Evolutionary conservation across 768 basidiomycete genomes (phyloP), one percentile per base, ranked within the genome.

Genomic region (Sutorius australiensis): DNA sequence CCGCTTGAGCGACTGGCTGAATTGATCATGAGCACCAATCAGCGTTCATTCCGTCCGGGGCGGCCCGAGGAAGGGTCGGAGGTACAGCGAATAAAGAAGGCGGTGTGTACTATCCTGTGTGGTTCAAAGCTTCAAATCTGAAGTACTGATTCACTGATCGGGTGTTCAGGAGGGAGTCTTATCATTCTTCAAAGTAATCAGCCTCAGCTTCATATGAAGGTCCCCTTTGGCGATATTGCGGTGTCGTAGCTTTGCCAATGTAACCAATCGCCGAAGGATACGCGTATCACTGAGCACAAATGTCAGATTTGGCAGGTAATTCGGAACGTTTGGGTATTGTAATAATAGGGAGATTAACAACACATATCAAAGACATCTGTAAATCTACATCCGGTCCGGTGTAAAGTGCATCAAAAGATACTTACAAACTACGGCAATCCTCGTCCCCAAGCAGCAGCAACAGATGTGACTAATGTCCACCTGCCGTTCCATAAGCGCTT

Each of bases 391-490:
- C 40, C 33, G 39, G 27, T 19, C 31, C 28, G 2, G 2, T 39
- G 40, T 46, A 39, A 42, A 37, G 9, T 37, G 11, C 41, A 48
- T 44, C 38, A 19, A 33, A 50, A 42, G 14, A 24, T 2, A 9
- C 24, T 28, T 3, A 39, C 24, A 24, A 28, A 45, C 47, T 64
- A 66, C 3, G 64, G 64, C 28, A 66, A 40, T 9, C 65, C 64
- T 32, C 64, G 57, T 30, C 64, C 65, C 64, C 64, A 66, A 19
- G 65, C 64, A 17, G 65, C 62, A 24, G 67, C 55, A 6, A 61
- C 49, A 27, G 65, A 64, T 3, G 64, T 51, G 0, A 59, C 3
- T 1, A 66, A 10, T 13, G 60, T 55, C 62, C 59, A 64, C 31
- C 59, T 67, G 16, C 48, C 62, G 24, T 48, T 55, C 64, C 64